Conservation (phyloP, 768 basidiomycete genomes). For the Leccinum broughii region DNA sequence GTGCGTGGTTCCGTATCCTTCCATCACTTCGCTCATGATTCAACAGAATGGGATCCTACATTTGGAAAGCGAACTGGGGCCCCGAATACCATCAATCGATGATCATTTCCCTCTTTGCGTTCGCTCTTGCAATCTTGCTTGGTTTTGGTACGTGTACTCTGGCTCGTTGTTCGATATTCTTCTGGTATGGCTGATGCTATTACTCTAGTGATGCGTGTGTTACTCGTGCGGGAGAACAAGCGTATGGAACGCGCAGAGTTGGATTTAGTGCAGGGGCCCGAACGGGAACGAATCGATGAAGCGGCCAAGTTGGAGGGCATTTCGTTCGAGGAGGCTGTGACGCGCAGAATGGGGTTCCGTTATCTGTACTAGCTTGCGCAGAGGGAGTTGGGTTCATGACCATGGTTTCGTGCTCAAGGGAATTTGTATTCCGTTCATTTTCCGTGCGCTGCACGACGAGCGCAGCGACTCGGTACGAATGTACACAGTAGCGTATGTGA, state of each 20-base stretch:
- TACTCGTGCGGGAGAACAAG: not conserved
- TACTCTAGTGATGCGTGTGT: not conserved
- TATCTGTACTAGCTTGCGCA: not conserved
- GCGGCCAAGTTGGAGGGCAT: not conserved
- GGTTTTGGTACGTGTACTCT: not conserved
- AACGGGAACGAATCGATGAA: not conserved
- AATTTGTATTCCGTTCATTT: not conserved
- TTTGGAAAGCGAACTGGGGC: not conserved
- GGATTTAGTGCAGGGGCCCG: not conserved
- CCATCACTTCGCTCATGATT: not conserved
- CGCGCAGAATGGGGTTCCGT: not conserved
- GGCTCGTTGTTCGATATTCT: not conserved
- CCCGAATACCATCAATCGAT: not conserved
- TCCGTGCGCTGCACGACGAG: not conserved
- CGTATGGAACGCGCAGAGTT: not conserved
- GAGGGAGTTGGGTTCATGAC: not conserved
- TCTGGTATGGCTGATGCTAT: not conserved
- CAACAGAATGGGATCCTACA: not conserved
- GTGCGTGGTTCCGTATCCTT: not conserved
- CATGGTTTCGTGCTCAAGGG: not conserved
- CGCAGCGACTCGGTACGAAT: not conserved
- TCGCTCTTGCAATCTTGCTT: not conserved
- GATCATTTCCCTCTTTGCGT: not conserved
- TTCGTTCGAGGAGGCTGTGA: not conserved
- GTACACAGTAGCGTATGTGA: not conserved